Evolutionary conservation across 108 stramenopile species (phyloP), one percentile per base, ranked within the genome.

Genomic region (Aurantiochytrium sp.): DNA sequence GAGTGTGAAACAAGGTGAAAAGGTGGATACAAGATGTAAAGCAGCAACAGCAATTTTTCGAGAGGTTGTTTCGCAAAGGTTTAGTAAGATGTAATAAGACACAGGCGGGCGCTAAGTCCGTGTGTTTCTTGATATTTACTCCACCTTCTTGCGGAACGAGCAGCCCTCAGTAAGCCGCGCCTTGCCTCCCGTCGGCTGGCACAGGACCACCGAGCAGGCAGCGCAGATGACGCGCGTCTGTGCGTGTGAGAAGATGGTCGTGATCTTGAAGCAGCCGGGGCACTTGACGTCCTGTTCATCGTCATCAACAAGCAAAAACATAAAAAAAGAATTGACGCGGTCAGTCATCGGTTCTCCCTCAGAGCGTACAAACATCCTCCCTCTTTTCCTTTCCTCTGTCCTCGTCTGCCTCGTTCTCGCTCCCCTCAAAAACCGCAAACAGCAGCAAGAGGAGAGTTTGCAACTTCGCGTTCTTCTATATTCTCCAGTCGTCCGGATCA

Each of bases 231-330:
- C 99, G 43, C 97, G 97, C 10, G 98, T 97, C 95, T 99, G 97
- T 60, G 95, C 96, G 88, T 98, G 96, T 89, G 93, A 95, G 92
- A 96, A 96, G 58, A 96, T 96, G 71, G 97, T 96, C 88, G 96
- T 96, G 92, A 99, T 99, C 94, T 98, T 97, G 95, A 98, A 98
- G 96, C 99, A 99, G 90, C 98, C 98, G 29, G 98, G 98, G 92
- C 99, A 99, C 92, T 99, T 98, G 88, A 99, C 98, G 89, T 99
- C 99, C 64, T 69, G 64, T 69, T 69, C 1, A 16, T 69, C 42
- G 18, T 69, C 25, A 28, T n/a, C 2, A 2, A 42, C 42, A 10
- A 42, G 64, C 64, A 69, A 0, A 42, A 2, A 59, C 1, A 59
- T 2, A 19, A 59, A 59, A 23, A 19, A 59, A 59, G 21, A 2